phyloP scores from a whole-genome alignment of 352 stramenopile species.

The Aphanomyces stellatus region DNA sequence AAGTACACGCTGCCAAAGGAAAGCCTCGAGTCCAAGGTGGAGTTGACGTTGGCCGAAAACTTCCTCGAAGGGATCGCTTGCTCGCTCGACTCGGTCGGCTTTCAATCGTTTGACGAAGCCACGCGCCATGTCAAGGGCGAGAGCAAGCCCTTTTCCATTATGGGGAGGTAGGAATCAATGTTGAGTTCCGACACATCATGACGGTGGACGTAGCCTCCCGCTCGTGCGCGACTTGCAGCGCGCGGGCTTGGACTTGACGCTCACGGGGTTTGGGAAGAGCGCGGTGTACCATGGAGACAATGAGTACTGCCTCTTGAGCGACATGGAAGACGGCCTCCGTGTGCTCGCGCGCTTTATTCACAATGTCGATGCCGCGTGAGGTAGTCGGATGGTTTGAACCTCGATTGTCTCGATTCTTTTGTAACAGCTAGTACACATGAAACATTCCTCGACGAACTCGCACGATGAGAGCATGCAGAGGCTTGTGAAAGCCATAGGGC shows the following conservation, averaged over 20 bases:
- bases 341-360: slow-evolving; percentile 77
- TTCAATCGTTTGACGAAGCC: slow-evolving; percentile 70
- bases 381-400: no score
- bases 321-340: slow-evolving; percentile 81
- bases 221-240: slow-evolving; percentile 72
- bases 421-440: no score
- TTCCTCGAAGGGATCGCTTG: slow-evolving; percentile 89
- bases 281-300: slow-evolving; percentile 89
- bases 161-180: slow-evolving; percentile 56
- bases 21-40: slow-evolving; percentile 68
- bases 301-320: slow-evolving; percentile 81
- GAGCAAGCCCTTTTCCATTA: slow-evolving; percentile 87
- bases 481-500: no score
- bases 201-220: slow-evolving; percentile 33
- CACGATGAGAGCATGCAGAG: no score
- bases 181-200: slow-evolving; percentile 26
- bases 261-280: slow-evolving; percentile 72
- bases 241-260: slow-evolving; percentile 59
- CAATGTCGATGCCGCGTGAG: slow-evolving; percentile 42
- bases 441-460: no score
- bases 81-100: slow-evolving; percentile 83
- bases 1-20: slow-evolving; percentile 87
- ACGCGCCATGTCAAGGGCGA: slow-evolving; percentile 67
- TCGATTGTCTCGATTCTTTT: no score
- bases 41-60: slow-evolving; percentile 75